Conservation (phyloP, 805 yeast species). For the Martiniozyma abietophila region DNA sequence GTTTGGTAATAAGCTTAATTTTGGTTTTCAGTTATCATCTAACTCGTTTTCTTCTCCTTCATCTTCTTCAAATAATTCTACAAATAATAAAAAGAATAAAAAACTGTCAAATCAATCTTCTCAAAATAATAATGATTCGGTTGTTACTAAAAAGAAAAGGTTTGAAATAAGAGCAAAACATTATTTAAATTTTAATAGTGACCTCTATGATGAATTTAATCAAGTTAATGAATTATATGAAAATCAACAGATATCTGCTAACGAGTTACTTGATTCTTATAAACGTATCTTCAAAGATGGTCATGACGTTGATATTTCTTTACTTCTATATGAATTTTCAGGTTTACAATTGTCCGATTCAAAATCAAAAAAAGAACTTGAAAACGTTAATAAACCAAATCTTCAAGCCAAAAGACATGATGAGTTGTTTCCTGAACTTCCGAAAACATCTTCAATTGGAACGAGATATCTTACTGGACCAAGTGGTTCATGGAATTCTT, state of each 20-base stretch:
- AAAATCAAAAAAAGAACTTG: conserved; percentile 31
- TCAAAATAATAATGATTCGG: conserved; percentile 22
- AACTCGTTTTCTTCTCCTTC: conserved; percentile 11
- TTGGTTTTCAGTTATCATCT: conserved; percentile 32
- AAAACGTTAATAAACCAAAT: conserved; percentile 22
- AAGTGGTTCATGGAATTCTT: conserved; percentile 1
- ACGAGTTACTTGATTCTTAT: conserved; percentile 39
- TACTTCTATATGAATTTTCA: conserved; percentile 52
- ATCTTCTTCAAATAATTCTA: conserved; percentile 23
- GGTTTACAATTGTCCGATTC: conserved; percentile 46
- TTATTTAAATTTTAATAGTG: conserved; percentile 48
- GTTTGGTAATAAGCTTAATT: conserved; percentile 40
- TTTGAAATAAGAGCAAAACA: conserved; percentile 82
- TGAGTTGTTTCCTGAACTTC: conserved; percentile 43
- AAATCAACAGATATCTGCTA: conserved; percentile 36
- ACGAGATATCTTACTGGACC: conserved; percentile 5
- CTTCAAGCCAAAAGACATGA: conserved; percentile 19
- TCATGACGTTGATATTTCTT: conserved; percentile 39
- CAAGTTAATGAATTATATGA: conserved; percentile 39
- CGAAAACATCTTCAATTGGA: conserved; percentile 18
- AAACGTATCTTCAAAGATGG: conserved; percentile 34
- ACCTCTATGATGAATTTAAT: conserved; percentile 39
- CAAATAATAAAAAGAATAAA: conserved; percentile 12
- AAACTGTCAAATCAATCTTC: conserved; percentile 6
- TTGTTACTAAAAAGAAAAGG: conserved; percentile 46